phyloP scores from a whole-genome alignment of 108 stramenopile genomes.

The Phaeodactylum tricornutum region DNA sequence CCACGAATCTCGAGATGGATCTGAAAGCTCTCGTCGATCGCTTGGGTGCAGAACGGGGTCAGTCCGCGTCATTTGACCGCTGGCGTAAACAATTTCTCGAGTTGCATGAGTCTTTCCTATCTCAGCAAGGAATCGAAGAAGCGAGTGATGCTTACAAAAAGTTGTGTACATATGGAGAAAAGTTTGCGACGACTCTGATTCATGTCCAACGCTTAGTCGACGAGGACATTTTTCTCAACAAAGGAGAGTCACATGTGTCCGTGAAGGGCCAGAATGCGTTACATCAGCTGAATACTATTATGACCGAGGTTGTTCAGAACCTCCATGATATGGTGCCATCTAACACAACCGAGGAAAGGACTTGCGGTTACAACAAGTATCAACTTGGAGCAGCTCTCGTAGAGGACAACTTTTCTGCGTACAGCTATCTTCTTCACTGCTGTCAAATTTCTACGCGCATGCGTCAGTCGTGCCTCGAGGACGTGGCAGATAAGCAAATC shows the following conservation, averaged over 20 bases:
- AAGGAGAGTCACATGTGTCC: constrained; percentile 2
- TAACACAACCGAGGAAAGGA: constrained; percentile 4
- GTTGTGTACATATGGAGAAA: neutral
- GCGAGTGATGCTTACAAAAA: constrained; percentile 10
- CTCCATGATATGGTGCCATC: constrained; percentile 12
- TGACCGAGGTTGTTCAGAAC: constrained; percentile 1
- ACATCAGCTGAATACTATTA: constrained; percentile 8
- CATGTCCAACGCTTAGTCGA: neutral
- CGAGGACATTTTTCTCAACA: constrained; percentile 5
- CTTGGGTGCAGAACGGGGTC: too few relatives aligned
- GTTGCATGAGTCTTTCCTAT: constrained; percentile 5
- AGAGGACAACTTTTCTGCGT: constrained; percentile 15
- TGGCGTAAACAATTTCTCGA: neutral
- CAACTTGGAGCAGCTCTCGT: constrained; percentile 16
- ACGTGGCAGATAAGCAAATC: constrained; percentile 17
- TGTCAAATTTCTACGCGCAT: constrained; percentile 1
- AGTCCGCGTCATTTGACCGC: too few relatives aligned
- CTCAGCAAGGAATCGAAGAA: constrained; percentile 12
- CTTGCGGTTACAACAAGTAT: constrained; percentile 15
- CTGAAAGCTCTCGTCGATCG: too few relatives aligned
- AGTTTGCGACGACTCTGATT: constrained; percentile 1
- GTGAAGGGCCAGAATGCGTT: constrained; percentile 6
- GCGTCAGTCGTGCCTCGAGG: constrained; percentile 4
- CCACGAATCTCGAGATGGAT: too few relatives aligned
- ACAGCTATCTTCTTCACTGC: neutral